Evolutionary conservation across 2,329 filamentous ascomycete genomes (phyloP), one percentile per base, ranked within the genome.

Genomic region (Verticillium nubilum): DNA sequence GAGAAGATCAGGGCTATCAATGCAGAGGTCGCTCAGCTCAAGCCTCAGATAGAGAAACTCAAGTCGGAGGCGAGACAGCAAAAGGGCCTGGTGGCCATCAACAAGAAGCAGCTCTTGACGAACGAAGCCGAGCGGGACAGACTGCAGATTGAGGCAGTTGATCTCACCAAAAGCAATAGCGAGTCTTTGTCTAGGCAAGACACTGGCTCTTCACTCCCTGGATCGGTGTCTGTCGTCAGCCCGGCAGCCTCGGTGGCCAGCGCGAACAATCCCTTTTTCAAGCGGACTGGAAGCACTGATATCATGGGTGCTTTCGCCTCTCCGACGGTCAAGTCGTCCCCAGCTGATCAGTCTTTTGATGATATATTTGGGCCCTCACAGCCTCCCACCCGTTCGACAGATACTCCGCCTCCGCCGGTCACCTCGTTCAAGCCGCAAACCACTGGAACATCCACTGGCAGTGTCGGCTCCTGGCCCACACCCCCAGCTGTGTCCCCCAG

Each of bases 221-320:
- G 70, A 3, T 72, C 78, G 61, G 70, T 79, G 60, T 73, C 83
- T 61, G 80, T 91, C 57, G 83, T 81, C 59, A 96, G 91, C 72
- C 91, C 92, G 50, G 82, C 86, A 59, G 79, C 80, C 58, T 89
- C 87, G 42, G 82, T 81, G 2, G 79, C 86, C 52, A 94, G 88
- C 71, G 91, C 84, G 66, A 97, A 92, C 68, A 99, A 99, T 71
- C 95, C 95, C 0, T 99, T 99, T 80, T 97, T 97, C 79, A 87
- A 92, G 69, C 80, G 86, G 53, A 84, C 85, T 54, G 82, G 79
- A 60, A 87, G 86, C 73, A 80, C 84, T 42, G 82, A 86, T 64
- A 80, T 86, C 60, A 80, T 83, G 74, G 78, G 80, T 47, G 76
- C 80, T 15, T 86, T 85, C 62, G 70, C 76, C 29, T 76, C 80